These are phyloP conservation scores for Cladophialophora exuberans DNA, from an alignment of 2,329 filamentous ascomycete genomes.

Conservation along the genomic window DNA sequence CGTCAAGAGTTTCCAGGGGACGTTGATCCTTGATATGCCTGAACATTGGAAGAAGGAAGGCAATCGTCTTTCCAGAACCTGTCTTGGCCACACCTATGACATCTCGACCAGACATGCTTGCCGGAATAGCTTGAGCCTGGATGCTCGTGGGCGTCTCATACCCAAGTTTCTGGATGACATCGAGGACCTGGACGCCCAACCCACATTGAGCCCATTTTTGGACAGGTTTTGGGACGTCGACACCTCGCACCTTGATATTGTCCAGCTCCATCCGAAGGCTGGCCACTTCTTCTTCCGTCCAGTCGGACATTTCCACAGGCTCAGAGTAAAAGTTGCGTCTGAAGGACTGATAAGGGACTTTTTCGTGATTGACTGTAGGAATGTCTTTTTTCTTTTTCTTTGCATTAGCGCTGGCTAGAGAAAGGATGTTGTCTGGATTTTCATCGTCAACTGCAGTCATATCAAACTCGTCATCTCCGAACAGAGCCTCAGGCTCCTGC, in stretches of 20 bases:
- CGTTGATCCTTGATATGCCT: slow-evolving; percentile 94
- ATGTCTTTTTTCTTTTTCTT: slow-evolving; percentile 89
- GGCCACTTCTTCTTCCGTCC: slow-evolving; percentile 82
- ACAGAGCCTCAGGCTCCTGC: slow-evolving; percentile 80
- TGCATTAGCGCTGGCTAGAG: slow-evolving; percentile 49
- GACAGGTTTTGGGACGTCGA: slow-evolving; percentile 88
- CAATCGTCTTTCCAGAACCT: slow-evolving; percentile 95
- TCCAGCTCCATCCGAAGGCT: slow-evolving; percentile 85
- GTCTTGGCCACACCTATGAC: slow-evolving; percentile 97
- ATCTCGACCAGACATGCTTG: slow-evolving; percentile 94
- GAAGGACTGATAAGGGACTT: slow-evolving; percentile 81
- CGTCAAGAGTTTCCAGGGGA: slow-evolving; percentile 79
- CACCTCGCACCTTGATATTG: slow-evolving; percentile 89
- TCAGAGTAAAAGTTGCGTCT: slow-evolving; percentile 95
- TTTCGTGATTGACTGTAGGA: slow-evolving; percentile 82
- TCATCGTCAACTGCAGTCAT: slow-evolving; percentile 64
- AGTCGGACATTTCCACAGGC: slow-evolving; percentile 76
- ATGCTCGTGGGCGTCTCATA: slow-evolving; percentile 92
- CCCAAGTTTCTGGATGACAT: slow-evolving; percentile 78
- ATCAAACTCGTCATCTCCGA: slow-evolving; percentile 75
- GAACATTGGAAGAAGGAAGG: slow-evolving; percentile 95
- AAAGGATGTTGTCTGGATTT: slow-evolving; percentile 66
- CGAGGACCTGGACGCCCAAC: slow-evolving; percentile 80
- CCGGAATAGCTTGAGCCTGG: slow-evolving; percentile 90
- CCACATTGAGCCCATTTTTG: slow-evolving; percentile 97